A percentile compares a stretch with the other conserved stretches of the same genome.
These are phyloP conservation scores for Chaetomiaceae sp. DNA, from an alignment of 2,329 filamentous ascomycete species.

Conservation along the genomic window DNA sequence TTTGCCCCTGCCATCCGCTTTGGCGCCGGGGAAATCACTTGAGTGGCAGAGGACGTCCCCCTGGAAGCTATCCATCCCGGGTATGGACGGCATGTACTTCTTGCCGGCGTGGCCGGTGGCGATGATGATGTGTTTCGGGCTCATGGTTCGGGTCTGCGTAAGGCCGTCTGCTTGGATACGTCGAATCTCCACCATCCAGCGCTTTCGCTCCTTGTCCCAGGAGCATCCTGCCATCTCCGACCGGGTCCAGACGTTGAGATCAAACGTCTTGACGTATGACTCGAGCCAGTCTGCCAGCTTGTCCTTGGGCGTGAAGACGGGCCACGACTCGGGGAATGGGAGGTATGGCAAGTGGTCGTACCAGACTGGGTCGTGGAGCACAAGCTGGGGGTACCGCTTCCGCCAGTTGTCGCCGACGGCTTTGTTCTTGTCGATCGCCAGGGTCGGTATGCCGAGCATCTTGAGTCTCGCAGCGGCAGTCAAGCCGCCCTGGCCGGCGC, in stretches of 20 bases:
- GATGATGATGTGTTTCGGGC: slow-evolving; percentile 49
- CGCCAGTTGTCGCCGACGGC: slow-evolving; percentile 58
- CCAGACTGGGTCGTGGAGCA: slow-evolving; percentile 62
- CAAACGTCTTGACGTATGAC: slow-evolving; percentile 55
- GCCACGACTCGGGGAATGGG: slow-evolving; percentile 57
- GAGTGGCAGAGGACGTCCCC: slow-evolving; percentile 60
- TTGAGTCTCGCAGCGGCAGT: slow-evolving; percentile 50
- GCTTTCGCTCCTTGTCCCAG: slow-evolving; percentile 45
- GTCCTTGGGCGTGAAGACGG: slow-evolving; percentile 63
- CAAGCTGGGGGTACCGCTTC: slow-evolving; percentile 49
- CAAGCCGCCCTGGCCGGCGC: slow-evolving; percentile 53
- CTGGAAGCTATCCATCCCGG: slow-evolving; percentile 48
- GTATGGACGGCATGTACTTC: slow-evolving; percentile 31
- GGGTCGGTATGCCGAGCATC: slow-evolving; percentile 47
- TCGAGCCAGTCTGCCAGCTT: slow-evolving; percentile 63
- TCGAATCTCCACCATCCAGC: slow-evolving; percentile 50
- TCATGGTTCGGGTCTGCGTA: slow-evolving; percentile 39
- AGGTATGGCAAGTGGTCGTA: slow-evolving; percentile 57
- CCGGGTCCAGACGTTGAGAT: slow-evolving; percentile 60
- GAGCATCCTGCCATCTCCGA: slow-evolving; percentile 42
- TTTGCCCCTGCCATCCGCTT: slow-evolving; percentile 43
- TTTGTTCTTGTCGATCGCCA: slow-evolving; percentile 49
- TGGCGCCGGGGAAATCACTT: slow-evolving; percentile 53
- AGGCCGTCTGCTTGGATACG: slow-evolving; percentile 21
- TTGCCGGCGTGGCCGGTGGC: slow-evolving; percentile 52